phyloP scores from a whole-genome alignment of 2,329 filamentous ascomycete species.

The Epichloe glyceriae region DNA sequence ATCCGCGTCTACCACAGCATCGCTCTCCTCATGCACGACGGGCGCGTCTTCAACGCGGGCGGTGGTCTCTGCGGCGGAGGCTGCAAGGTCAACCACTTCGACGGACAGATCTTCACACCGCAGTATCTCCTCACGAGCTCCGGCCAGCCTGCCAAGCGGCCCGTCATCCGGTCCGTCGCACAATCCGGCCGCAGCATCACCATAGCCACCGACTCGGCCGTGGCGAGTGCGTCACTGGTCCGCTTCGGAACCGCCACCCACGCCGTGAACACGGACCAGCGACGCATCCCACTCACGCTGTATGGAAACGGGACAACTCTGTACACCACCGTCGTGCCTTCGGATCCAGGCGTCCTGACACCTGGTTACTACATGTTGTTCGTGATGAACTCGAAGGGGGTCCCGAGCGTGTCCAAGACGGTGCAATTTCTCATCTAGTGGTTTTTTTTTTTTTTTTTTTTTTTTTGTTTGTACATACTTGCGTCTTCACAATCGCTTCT shows the following conservation, averaged over 20 bases:
- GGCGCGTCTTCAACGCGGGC: conserved; percentile 35
- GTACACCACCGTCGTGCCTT: conserved; percentile 29
- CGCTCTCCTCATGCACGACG: conserved; percentile 36
- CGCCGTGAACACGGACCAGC: conserved; percentile 44
- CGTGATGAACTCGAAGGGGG: conserved; percentile 29
- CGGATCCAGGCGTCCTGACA: conserved; percentile 34
- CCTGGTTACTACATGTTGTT: conserved; percentile 45
- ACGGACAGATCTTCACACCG: conserved; percentile 42
- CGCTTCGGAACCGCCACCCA: conserved; percentile 38
- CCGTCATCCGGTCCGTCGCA: conserved; percentile 21
- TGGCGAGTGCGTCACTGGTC: conserved; percentile 27
- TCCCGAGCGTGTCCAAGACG: conserved; percentile 32
- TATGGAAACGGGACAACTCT: conserved; percentile 13
- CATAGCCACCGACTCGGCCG: conserved; percentile 11
- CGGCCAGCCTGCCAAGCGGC: conserved; percentile 26
- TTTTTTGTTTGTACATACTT: not conserved
- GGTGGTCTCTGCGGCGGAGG: conserved; percentile 39
- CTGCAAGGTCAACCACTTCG: conserved; percentile 34
- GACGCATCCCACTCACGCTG: conserved; percentile 32
- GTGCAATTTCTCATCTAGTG: conserved; percentile 16
- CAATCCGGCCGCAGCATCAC: conserved; percentile 12
- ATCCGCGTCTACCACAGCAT: conserved; percentile 37
- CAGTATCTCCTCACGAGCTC: conserved; percentile 38
- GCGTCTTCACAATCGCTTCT: not conserved
- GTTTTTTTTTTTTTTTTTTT: no score